Evolutionary conservation across 768 basidiomycete species (phyloP).

Genomic region (Cystofilobasidium bisporidii): DNA sequence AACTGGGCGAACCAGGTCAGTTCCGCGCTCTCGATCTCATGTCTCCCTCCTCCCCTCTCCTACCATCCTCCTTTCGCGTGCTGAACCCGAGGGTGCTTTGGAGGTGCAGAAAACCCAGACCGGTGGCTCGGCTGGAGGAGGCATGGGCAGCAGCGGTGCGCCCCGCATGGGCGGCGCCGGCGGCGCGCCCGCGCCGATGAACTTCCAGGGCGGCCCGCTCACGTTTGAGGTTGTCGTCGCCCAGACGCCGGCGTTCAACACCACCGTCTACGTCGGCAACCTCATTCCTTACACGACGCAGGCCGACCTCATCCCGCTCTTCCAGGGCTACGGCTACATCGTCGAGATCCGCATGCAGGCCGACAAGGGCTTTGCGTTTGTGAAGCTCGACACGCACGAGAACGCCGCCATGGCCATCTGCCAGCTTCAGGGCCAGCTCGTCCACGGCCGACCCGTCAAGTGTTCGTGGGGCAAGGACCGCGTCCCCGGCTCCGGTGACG

Average conservation of each 20-base stretch:
- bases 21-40: too few relatives aligned
- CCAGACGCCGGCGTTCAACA: constrained; percentile 88
- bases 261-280: constrained; percentile 97
- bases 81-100: neutral
- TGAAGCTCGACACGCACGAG: constrained; percentile 96
- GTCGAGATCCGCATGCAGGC: constrained; percentile 99
- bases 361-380: constrained; percentile 96
- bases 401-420: constrained; percentile 97
- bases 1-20: constrained; percentile 85
- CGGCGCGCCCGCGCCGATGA: constrained; percentile 66
- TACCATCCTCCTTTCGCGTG: neutral
- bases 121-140: constrained; percentile 42
- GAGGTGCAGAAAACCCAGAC: constrained; percentile 67
- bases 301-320: constrained; percentile 91
- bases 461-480: constrained; percentile 97
- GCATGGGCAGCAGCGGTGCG: constrained; percentile 24
- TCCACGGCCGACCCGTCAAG: constrained; percentile 94
- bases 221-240: constrained; percentile 87
- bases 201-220: constrained; percentile 78
- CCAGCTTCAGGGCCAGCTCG: constrained; percentile 90
- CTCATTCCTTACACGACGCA: constrained; percentile 95
- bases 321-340: constrained; percentile 89
- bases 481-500: constrained; percentile 17
- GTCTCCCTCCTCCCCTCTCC: neutral
- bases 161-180: constrained; percentile 24